phyloP scores from a whole-genome alignment of 2,329 filamentous ascomycete genomes.

The Colletotrichum sublineola region DNA sequence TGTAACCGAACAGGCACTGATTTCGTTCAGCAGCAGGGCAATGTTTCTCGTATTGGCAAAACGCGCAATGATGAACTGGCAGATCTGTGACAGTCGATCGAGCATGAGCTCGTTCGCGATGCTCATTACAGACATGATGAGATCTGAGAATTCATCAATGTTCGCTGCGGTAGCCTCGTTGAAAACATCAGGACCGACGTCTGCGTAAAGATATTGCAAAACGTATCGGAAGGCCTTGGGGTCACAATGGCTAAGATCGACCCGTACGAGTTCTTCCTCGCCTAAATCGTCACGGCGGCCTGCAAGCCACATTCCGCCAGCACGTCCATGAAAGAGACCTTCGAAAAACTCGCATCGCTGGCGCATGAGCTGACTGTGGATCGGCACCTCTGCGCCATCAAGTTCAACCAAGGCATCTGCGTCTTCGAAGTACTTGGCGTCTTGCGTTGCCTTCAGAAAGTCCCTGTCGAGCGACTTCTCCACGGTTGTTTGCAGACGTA shows the following conservation, averaged over 20 bases:
- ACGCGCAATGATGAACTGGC: conserved; percentile 84
- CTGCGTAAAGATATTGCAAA: conserved; percentile 85
- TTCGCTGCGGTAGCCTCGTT: conserved; percentile 78
- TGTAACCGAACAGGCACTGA: conserved; percentile 84
- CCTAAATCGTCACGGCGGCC: conserved; percentile 67
- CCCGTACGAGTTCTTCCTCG: conserved; percentile 64
- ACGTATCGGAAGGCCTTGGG: conserved; percentile 82
- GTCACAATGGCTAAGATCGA: conserved; percentile 87
- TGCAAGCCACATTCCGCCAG: conserved; percentile 86
- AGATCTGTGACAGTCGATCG: conserved; percentile 88
- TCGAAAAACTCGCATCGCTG: conserved; percentile 93
- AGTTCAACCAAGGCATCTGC: conserved; percentile 86
- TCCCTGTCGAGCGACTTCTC: conserved; percentile 76
- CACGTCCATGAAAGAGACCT: conserved; percentile 89
- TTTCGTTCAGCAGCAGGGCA: conserved; percentile 84
- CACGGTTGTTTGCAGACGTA: conserved; percentile 79
- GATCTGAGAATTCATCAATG: conserved; percentile 86
- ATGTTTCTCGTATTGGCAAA: conserved; percentile 92
- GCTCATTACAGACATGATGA: conserved; percentile 91
- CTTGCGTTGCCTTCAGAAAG: conserved; percentile 76
- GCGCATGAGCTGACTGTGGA: conserved; percentile 85
- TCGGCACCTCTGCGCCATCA: conserved; percentile 76
- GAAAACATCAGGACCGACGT: conserved; percentile 85
- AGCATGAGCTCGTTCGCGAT: conserved; percentile 97
- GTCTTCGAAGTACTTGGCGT: conserved; percentile 80